Conservation (phyloP, 495 filamentous ascomycete genomes). For the Xylaria curta region DNA sequence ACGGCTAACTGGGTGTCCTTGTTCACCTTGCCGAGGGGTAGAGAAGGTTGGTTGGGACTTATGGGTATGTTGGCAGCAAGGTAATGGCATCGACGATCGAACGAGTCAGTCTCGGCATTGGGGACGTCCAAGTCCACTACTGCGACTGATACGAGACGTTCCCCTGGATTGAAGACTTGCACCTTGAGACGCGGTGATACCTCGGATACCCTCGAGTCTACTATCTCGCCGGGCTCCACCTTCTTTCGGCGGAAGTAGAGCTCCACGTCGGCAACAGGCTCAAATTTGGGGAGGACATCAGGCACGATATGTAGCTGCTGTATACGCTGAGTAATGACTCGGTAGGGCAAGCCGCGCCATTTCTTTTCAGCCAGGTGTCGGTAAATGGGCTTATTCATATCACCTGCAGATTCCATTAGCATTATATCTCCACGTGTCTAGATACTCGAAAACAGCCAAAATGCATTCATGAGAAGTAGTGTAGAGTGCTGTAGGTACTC, state of each 20-base stretch:
- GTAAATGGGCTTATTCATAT: constrained; percentile 97
- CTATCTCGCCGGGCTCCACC: constrained; percentile 76
- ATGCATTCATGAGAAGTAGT: neutral
- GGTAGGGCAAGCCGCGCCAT: constrained; percentile 76
- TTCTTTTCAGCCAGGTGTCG: constrained; percentile 84
- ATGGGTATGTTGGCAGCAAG: constrained; percentile 70
- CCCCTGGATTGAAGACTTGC: constrained; percentile 81
- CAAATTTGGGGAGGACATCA: constrained; percentile 87
- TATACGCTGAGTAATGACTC: constrained; percentile 84
- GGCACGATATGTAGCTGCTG: constrained; percentile 87
- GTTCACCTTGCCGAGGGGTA: constrained; percentile 54
- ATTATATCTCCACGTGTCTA: neutral
- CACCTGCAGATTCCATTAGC: constrained; percentile 60
- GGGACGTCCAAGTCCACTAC: constrained; percentile 94
- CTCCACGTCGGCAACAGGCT: constrained; percentile 78
- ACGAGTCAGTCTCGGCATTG: constrained; percentile 74
- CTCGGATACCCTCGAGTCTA: constrained; percentile 73
- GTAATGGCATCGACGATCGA: constrained; percentile 82
- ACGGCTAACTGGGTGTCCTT: constrained; percentile 69
- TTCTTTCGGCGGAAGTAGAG: constrained; percentile 74
- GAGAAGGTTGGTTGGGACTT: constrained; percentile 52
- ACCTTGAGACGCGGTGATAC: constrained; percentile 74
- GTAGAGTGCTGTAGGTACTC: neutral
- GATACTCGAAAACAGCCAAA: neutral
- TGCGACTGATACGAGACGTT: constrained; percentile 80